Percentiles rank a stretch among this genome's conserved stretches.
These are phyloP conservation scores for Leccinum imitatum DNA, from an alignment of 768 basidiomycete species.

Conservation along the genomic window DNA sequence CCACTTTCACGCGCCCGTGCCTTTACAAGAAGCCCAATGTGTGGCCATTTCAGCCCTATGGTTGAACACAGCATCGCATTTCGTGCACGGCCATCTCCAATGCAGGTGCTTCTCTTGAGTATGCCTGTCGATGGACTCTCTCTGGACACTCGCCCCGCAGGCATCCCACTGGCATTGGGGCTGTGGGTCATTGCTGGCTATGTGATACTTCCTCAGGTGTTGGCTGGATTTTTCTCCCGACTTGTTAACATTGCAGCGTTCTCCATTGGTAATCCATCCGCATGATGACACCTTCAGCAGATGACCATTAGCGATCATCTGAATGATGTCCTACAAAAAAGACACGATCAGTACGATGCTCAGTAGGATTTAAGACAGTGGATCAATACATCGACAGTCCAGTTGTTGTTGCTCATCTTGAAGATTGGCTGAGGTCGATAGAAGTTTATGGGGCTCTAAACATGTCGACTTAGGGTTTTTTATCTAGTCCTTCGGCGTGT, in stretches of 20 bases:
- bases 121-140: conserved; percentile 16
- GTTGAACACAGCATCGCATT: background rate
- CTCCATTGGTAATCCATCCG: conserved; percentile 13
- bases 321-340: conserved; percentile 6
- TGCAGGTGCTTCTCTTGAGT: conserved; percentile 24
- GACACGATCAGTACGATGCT: background rate
- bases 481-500: conserved; percentile 4
- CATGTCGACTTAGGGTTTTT: background rate
- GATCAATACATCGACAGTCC: conserved; percentile 11
- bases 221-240: no score
- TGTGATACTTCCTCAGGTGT: no score
- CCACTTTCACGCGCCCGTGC: background rate
- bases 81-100: conserved; percentile 22
- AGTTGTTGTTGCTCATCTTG: conserved; percentile 12
- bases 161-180: conserved; percentile 20
- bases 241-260: conserved; percentile 8
- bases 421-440: background rate
- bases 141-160: conserved; percentile 15
- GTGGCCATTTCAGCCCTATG: no score
- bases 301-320: conserved; percentile 6
- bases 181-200: no score
- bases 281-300: background rate
- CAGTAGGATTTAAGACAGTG: background rate
- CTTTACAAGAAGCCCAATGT: no score
- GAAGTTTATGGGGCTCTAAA: background rate